These are phyloP conservation scores for Aphanocladium album DNA, from an alignment of 2,329 filamentous ascomycete genomes.

Conservation along the genomic window DNA sequence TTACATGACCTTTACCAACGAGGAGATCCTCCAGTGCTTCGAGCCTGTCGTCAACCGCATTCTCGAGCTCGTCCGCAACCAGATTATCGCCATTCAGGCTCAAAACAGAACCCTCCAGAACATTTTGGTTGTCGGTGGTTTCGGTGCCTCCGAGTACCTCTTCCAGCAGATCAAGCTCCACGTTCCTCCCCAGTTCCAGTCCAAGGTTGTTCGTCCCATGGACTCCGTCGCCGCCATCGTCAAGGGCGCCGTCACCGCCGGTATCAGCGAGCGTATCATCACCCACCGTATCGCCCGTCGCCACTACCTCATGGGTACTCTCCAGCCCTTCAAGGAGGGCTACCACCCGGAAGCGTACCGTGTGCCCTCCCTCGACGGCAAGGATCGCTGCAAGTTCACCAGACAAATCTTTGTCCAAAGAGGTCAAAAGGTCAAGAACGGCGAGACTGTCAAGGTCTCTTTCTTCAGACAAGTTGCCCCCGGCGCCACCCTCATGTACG, in stretches of 20 bases:
- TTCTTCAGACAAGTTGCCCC: conserved; percentile 98
- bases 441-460: conserved; percentile 96
- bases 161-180: conserved; percentile 99
- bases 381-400: conserved; percentile 98
- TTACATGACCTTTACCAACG: conserved; percentile 99
- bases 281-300: conserved; percentile 95
- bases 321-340: conserved; percentile 98
- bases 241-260: conserved; percentile 95
- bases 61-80: conserved; percentile 90
- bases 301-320: conserved; percentile 97
- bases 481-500: conserved; percentile 97
- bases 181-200: conserved; percentile 95
- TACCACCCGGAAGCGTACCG: conserved; percentile 98
- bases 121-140: conserved; percentile 94
- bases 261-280: conserved; percentile 94
- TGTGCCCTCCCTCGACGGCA: conserved; percentile 91
- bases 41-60: conserved; percentile 98
- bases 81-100: conserved; percentile 98
- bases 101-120: conserved; percentile 94
- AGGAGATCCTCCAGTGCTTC: conserved; percentile 98
- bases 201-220: conserved; percentile 97
- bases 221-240: conserved; percentile 98
- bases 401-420: conserved; percentile 98
- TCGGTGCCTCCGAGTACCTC: conserved; percentile 96
- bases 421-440: conserved; percentile 97